Evolutionary conservation across 2,329 filamentous ascomycete genomes (phyloP), one percentile per base, ranked within the genome.

Genomic region (Fusarium sororula): DNA sequence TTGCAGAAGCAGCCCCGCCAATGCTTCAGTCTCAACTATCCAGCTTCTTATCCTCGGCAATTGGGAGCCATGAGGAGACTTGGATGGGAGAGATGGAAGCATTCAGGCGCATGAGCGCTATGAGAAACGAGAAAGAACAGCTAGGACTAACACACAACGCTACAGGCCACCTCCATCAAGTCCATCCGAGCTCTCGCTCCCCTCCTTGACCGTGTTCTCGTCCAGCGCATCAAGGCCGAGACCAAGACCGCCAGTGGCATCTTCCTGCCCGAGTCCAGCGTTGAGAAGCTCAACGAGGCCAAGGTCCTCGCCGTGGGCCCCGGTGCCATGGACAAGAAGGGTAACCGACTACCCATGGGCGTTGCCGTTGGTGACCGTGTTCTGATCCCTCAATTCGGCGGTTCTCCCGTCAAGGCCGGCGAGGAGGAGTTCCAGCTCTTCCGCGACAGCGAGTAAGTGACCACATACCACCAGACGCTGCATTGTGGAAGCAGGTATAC

Each of bases 221-320:
- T 99, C 79, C 96, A 99, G 91, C 94, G 96, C 86, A 87, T 98
- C 87, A 98, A 98, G 89, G 94, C 96, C 81, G 96, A 98, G 87
- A 85, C 95, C 83, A 98, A 98, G 90, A 99, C 96, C 56, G 95
- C 96, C 79, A 92, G 92, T 81, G 96, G 96, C 81, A 98, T 99
- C 89, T 98, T 97, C 90, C 93, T 99, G 76, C 96, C 96, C 79
- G 96, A 99, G 88, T 95, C 92, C 72, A 94, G 93, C 81, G 94
- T 98, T 82, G 98, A 99, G 90, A 96, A 99, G 85, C 90, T 98
- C 83, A 98, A 98, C 86, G 96, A 98, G 89, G 96, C 94, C 80
- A 95, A 94, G 86, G 96, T 99, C 63, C 88, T 99, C 70, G 96
- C 96, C 73, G 96, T 99, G 74, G 96, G 96, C 62, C 96, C 96